Percentiles rank a stretch among this genome's conserved stretches.
Evolutionary conservation across 345 rosid genomes (phyloP).

Genomic region (Euphorbia lathyris): DNA sequence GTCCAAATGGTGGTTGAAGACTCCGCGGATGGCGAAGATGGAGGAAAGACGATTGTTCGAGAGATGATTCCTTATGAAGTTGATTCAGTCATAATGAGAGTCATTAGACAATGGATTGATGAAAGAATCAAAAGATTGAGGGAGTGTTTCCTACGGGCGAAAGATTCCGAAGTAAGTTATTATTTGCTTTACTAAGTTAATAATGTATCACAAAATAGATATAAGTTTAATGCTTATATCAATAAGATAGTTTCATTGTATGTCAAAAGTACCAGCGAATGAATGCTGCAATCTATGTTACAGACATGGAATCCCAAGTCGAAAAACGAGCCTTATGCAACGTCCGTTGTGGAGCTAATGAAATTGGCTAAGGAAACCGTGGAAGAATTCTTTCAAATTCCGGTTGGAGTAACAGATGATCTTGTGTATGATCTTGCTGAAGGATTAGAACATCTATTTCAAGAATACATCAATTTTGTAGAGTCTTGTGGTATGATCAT

Average conservation of each 20-base stretch:
- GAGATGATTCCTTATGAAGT: constrained; percentile 90
- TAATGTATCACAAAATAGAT: background rate
- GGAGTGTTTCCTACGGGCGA: constrained; percentile 48
- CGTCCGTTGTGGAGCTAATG: constrained; percentile 67
- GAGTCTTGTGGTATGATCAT: constrained; percentile 68
- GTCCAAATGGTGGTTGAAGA: constrained; percentile 92
- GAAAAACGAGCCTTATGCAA: constrained; percentile 84
- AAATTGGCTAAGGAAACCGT: constrained; percentile 55
- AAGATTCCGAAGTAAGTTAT: constrained; percentile 69
- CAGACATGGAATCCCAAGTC: constrained; percentile 98
- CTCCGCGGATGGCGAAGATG: constrained; percentile 74
- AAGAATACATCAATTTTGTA: constrained; percentile 66
- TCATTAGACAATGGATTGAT: constrained; percentile 64
- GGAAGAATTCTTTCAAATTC: constrained; percentile 79
- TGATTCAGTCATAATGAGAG: constrained; percentile 53
- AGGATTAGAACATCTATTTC: constrained; percentile 61
- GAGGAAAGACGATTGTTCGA: constrained; percentile 69
- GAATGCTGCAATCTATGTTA: constrained; percentile 15
- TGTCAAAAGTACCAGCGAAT: background rate
- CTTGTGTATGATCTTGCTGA: constrained; percentile 68
- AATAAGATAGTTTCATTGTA: background rate
- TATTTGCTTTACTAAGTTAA: background rate
- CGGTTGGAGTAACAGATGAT: constrained; percentile 73
- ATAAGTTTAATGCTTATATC: background rate
- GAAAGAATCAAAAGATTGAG: constrained; percentile 46